Base-by-base conservation (phyloP, 768 basidiomycete genomes). In the Harrya chromipes region DNA sequence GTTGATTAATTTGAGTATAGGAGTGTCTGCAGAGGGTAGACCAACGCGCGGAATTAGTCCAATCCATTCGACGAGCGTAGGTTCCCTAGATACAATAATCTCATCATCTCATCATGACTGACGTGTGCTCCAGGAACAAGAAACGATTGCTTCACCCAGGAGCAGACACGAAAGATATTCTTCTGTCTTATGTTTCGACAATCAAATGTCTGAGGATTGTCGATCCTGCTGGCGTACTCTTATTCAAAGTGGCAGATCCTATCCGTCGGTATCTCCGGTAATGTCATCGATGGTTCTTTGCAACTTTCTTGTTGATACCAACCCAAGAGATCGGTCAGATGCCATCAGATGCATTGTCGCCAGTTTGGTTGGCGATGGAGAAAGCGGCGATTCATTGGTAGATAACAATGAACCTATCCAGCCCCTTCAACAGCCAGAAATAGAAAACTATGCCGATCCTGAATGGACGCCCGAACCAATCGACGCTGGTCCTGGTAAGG, bases 391-490 rank as follows among this genome's bases (percentile, higher is more conserved):
- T 65, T 83, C 87, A 0, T 72, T 94, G 3, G 79, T 90, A 0
- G 91, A 95, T 58, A 90, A 92, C 51, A 88, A 80, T 55, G 93
- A 95, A 47, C 82, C 87, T 0, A 81, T 84, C 40, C 82, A 82
- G 52, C 86, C 88, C 13, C 69, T 92, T 33, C 85, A 90, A 57
- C 82, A 85, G 46, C 71, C 76, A 3, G 84, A 89, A 41, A 76
- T 82, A 43, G 95, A 98, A 56, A 91, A 97, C 54, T 97, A 88
- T 60, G 78, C 76, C 1, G 94, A 99, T 64, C 85, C 90, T 0
- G 86, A 90, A 52, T 99, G 97, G 97, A 84, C 88, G 39, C 97
- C 97, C 0, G 94, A 97, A 63, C 94, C 97, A 0, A 79, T 94
- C 47, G 97, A 99, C 67, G 97, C 97, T 27, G 97, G 94, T 1